Evolutionary conservation across 2,329 filamentous ascomycete species (phyloP), one percentile per base, ranked within the genome.

Genomic region (Ceratocystis huliohia): DNA sequence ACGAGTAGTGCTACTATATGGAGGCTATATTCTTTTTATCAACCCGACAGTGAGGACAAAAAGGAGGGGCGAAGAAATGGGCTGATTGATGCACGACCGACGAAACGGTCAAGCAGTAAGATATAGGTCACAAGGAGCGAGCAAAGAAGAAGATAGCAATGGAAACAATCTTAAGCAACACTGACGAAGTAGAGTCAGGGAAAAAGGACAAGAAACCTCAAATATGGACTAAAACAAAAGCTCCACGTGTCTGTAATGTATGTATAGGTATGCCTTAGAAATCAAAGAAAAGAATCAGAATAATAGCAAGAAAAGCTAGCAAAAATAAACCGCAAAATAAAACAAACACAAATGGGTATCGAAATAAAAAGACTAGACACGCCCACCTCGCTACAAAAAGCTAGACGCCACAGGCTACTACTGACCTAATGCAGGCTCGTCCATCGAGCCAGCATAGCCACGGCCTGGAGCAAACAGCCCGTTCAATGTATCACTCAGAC

Each of bases 401-500:
- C 46, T 13, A 64, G 44, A 63, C 10, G 37, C 37, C 10, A 13
- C 10, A 41, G 13, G 17, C 56, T 66, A 66, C 30, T 48, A 17
- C 15, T 25, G 46, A 15, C 20, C 10, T 22, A 5, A 25, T 22
- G 25, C 25, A 7, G 25, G 20, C n/a, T 63, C 44, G 48, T 63
- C 13, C 20, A 63, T 50, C 15, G 61, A 63, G 61, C n/a, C 37
- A 25, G 37, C 5, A n/a, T 57, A 30, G 10, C 57, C 44, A 20
- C 28, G 33, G 45, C 65, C 44, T 4, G 25, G 57, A 45, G 74
- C 72, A 70, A 78, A 78, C 53, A 78, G 74, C 33, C 74, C 74
- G 6, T 75, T 75, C 13, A 79, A 70, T 2, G 76, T 75, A 57
- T 78, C 77, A 69, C 77, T 78, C 44, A 79, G 71, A 68, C 77